A percentile compares a stretch with the other conserved stretches of the same genome.
phyloP scores from a whole-genome alignment of 371 early-diverging fungal genomes.

The Mortierella sp. region DNA sequence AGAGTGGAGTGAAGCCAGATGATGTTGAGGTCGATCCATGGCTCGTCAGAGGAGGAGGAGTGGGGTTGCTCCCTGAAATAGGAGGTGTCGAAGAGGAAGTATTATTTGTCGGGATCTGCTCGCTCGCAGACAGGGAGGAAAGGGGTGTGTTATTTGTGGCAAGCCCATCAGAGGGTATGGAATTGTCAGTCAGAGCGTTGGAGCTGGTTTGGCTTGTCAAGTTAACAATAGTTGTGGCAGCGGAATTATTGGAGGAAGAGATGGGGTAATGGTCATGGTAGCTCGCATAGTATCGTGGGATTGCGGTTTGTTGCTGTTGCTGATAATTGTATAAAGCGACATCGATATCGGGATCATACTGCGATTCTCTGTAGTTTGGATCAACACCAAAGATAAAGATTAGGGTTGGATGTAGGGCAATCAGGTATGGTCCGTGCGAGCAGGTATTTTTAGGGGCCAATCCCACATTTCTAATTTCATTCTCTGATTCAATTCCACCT shows the following conservation, averaged over 20 bases:
- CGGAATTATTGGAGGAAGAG: slow-evolving; percentile 17
- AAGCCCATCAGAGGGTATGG: background rate
- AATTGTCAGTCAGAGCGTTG: background rate
- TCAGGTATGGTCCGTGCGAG: slow-evolving; percentile 1
- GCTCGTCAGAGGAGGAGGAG: background rate
- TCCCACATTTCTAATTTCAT: background rate
- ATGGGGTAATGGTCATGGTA: slow-evolving; percentile 8
- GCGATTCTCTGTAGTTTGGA: slow-evolving; percentile 24
- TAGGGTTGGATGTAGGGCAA: background rate
- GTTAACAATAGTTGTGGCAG: slow-evolving; percentile 16
- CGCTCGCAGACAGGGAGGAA: background rate
- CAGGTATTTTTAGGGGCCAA: background rate
- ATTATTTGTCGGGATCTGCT: background rate
- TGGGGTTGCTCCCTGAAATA: background rate
- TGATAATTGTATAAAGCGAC: slow-evolving; percentile 19
- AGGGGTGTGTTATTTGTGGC: background rate
- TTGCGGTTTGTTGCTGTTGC: slow-evolving; percentile 17
- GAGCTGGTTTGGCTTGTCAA: slow-evolving; percentile 4
- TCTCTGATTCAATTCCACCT: slow-evolving; percentile 1
- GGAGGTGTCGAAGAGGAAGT: background rate
- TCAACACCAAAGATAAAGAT: no score
- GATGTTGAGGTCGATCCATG: background rate
- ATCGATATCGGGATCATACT: slow-evolving; percentile 34
- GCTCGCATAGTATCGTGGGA: slow-evolving; percentile 7
- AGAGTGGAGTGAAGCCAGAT: background rate